Conservation (phyloP, 768 basidiomycete species). For the Kondoa subrosea region DNA sequence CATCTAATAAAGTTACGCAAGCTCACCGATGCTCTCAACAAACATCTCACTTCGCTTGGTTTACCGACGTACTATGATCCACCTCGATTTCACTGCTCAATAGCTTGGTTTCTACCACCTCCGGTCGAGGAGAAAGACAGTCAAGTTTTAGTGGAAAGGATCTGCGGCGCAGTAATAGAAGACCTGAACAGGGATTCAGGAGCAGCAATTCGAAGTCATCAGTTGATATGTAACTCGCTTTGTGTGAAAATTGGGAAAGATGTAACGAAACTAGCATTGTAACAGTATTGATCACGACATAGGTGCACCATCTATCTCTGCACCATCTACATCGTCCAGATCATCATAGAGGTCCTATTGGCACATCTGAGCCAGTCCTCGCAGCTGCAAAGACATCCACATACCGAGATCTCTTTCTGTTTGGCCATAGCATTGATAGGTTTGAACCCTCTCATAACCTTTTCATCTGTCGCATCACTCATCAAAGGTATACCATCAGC, state of each 20-base stretch:
- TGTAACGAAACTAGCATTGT: not conserved
- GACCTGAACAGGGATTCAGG: not conserved
- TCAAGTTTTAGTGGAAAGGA: not conserved
- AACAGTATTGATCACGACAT: too few relatives aligned
- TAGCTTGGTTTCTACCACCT: not conserved
- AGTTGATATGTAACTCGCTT: not conserved
- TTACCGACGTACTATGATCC: not conserved
- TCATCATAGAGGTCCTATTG: constrained; percentile 3
- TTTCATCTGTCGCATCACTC: constrained; percentile 11
- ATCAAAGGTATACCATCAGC: constrained; percentile 14
- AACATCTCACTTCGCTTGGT: not conserved
- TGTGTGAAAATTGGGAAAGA: not conserved
- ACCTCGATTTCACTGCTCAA: not conserved
- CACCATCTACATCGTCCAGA: constrained; percentile 15
- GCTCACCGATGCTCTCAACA: not conserved
- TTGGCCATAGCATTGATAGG: not conserved
- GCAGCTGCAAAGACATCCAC: too few relatives aligned
- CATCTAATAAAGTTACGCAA: not conserved
- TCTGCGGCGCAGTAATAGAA: not conserved
- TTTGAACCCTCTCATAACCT: not conserved
- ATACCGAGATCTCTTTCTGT: constrained; percentile 2
- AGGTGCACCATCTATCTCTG: constrained; percentile 4
- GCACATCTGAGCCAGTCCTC: too few relatives aligned
- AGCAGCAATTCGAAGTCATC: not conserved
- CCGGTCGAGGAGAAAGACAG: not conserved